Conservation (phyloP, 805 yeast species). For the Lachancea waltii region DNA sequence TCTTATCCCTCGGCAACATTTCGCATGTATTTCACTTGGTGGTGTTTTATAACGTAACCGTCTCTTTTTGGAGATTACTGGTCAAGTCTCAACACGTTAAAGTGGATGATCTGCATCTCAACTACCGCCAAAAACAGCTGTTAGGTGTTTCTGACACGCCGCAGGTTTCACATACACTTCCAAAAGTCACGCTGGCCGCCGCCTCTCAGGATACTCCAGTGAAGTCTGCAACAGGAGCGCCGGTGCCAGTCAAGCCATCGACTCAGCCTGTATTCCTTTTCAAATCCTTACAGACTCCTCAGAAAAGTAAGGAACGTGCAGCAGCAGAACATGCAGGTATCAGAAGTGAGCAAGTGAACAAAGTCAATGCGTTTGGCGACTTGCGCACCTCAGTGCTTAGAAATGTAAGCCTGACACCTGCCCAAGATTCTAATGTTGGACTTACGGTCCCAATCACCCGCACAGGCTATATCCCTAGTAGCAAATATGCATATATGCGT, state of each 20-base stretch:
- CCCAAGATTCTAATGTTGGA: conserved; percentile 9
- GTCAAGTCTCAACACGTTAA: conserved; percentile 26
- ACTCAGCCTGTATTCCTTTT: conserved; percentile 20
- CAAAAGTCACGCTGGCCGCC: neutral
- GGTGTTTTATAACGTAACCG: conserved; percentile 27
- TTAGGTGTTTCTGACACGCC: conserved; percentile 26
- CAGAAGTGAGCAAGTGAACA: conserved; percentile 19
- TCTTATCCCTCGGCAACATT: conserved; percentile 16
- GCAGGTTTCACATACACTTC: neutral
- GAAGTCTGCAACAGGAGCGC: neutral
- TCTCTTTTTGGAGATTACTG: conserved; percentile 29
- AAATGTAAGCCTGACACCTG: conserved; percentile 15
- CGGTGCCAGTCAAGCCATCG: neutral
- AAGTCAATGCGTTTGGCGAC: conserved; percentile 24
- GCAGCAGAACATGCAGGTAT: conserved; percentile 4
- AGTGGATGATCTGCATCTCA: conserved; percentile 31
- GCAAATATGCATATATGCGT: conserved; percentile 32
- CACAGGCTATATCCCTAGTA: conserved; percentile 31
- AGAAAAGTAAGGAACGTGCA: conserved; percentile 10
- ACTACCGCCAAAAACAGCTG: conserved; percentile 30
- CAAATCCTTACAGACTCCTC: conserved; percentile 25
- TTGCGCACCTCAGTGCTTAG: conserved; percentile 4
- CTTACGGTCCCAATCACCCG: conserved; percentile 11
- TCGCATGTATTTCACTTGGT: conserved; percentile 25
- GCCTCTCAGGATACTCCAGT: neutral